These are phyloP conservation scores for Aspergillus incahuasiensis DNA, from an alignment of 495 filamentous ascomycete genomes.

Conservation along the genomic window DNA sequence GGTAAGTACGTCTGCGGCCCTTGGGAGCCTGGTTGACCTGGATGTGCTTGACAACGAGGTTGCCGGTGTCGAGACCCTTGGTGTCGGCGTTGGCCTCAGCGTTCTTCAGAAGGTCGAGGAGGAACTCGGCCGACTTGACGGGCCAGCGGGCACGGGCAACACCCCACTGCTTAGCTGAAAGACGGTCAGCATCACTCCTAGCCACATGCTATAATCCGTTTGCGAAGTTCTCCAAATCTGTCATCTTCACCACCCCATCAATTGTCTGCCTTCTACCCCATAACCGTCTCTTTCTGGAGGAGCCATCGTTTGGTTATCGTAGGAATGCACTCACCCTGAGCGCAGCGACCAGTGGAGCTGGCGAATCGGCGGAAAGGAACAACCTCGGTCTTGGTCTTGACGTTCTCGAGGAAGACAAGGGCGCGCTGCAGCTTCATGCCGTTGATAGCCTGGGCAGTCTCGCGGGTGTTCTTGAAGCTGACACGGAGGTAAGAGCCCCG, in stretches of 20 bases:
- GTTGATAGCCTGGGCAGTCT: conserved; percentile 98
- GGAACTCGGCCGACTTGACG: conserved; percentile 96
- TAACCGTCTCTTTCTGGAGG: not conserved
- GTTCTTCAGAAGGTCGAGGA: conserved; percentile 96
- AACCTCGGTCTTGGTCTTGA: conserved; percentile 89
- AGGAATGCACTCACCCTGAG: conserved; percentile 76
- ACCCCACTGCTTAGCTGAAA: conserved; percentile 94
- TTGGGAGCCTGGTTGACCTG: conserved; percentile 99
- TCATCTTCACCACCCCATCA: not conserved
- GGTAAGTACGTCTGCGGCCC: conserved; percentile 96
- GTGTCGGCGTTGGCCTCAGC: conserved; percentile 98
- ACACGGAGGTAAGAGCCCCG: conserved; percentile 98
- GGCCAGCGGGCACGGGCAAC: conserved; percentile 97
- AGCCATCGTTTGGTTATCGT: not conserved
- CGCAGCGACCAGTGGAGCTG: conserved; percentile 85
- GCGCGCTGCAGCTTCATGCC: conserved; percentile 98
- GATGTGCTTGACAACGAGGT: conserved; percentile 97
- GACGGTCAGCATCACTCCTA: conserved; percentile 19
- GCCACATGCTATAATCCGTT: not conserved
- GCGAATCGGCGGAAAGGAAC: conserved; percentile 96
- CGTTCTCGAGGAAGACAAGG: conserved; percentile 92
- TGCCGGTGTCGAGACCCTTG: conserved; percentile 97
- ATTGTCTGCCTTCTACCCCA: not conserved
- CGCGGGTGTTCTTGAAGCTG: conserved; percentile 99
- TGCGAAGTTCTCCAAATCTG: not conserved